phyloP scores from a whole-genome alignment of 257 asterid species.

The Solanum paucissectum region DNA sequence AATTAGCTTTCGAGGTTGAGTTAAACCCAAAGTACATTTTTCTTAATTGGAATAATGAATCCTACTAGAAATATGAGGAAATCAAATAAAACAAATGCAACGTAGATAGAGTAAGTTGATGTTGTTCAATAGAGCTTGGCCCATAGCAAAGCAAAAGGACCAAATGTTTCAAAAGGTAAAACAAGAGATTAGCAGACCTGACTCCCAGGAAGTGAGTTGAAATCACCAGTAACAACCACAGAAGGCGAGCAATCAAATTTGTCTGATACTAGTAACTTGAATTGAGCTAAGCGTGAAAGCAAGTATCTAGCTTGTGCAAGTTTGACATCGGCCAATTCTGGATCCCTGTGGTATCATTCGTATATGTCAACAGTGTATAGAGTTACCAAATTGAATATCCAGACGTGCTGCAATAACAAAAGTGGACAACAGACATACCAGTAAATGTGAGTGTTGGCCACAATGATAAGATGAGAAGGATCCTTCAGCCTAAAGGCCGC shows the following conservation, averaged over 20 bases:
- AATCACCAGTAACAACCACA: conserved; percentile 68
- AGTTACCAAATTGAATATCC: background rate
- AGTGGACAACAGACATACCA: conserved; percentile 34
- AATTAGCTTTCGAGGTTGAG: background rate
- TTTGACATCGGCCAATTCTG: conserved; percentile 82
- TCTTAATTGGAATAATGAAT: background rate
- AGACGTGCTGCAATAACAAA: background rate
- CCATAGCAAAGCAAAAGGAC: background rate
- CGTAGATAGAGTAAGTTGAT: background rate
- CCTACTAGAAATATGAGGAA: background rate
- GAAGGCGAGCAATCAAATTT: conserved; percentile 58
- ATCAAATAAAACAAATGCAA: background rate
- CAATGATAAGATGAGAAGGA: conserved; percentile 45
- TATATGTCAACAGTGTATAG: background rate
- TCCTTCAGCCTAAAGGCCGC: conserved; percentile 69
- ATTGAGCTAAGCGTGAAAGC: conserved; percentile 60
- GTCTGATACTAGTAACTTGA: conserved; percentile 41
- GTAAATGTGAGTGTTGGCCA: conserved; percentile 79
- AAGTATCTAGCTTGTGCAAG: conserved; percentile 80
- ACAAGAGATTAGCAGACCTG: conserved; percentile 30
- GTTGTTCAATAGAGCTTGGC: background rate
- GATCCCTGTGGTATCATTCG: conserved; percentile 51
- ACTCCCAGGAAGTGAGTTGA: conserved; percentile 81
- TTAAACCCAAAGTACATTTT: background rate
- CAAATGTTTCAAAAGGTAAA: background rate